Conservation (phyloP, 2,329 filamentous ascomycete genomes). For the Beauveria pseudobassiana region DNA sequence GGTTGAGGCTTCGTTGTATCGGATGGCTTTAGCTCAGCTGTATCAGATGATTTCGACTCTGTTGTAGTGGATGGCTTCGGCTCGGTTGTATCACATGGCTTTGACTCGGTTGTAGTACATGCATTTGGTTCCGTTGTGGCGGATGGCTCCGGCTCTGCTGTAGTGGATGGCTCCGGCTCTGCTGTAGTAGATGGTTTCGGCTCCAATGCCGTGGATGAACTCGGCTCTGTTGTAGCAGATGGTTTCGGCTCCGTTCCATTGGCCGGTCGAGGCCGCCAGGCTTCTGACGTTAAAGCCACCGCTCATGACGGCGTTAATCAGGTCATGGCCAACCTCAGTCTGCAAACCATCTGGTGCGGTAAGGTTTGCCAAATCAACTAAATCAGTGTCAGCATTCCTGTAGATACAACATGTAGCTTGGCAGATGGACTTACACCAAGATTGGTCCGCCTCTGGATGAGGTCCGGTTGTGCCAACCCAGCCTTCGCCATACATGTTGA, state of each 20-base stretch:
- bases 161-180: no score
- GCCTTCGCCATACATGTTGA: slow-evolving; percentile 18
- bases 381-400: neutral
- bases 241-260: neutral
- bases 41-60: no score
- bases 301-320: slow-evolving; percentile 17
- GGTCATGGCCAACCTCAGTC: slow-evolving; percentile 18
- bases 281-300: neutral
- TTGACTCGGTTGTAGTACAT: no score
- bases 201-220: neutral
- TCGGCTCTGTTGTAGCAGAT: neutral
- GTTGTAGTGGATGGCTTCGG: neutral
- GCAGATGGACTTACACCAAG: slow-evolving; percentile 18
- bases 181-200: neutral
- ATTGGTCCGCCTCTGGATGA: slow-evolving; percentile 19
- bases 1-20: neutral
- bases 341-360: slow-evolving; percentile 18
- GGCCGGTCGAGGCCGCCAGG: neutral
- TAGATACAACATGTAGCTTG: neutral
- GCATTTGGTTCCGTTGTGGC: no score
- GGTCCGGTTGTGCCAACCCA: slow-evolving; percentile 19
- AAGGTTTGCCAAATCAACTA: slow-evolving; percentile 12
- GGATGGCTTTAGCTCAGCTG: neutral
- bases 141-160: no score
- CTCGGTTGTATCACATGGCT: no score